Evolutionary conservation across 306 rosid species (phyloP).

Genomic region (Quercus mongolica): DNA sequence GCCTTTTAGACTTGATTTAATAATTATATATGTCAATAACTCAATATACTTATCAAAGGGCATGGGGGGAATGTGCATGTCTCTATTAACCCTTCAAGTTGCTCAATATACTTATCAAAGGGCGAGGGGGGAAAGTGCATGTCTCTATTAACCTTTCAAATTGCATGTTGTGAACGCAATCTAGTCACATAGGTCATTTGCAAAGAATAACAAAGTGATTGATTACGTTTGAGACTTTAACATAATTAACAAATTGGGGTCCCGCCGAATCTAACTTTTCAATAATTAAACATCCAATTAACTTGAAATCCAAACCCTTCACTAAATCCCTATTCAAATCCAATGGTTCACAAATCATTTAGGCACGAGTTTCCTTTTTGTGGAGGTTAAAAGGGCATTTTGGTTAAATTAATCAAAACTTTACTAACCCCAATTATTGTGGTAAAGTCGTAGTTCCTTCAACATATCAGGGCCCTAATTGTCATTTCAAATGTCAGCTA

Average conservation of each 20-base stretch:
- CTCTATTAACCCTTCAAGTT: background rate
- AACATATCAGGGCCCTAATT: background rate
- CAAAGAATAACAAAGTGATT: background rate
- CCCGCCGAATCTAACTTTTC: background rate
- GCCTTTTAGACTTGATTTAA: no score
- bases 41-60: no score
- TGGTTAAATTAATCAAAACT: constrained; percentile 13
- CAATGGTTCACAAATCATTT: background rate
- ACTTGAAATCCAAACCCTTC: background rate
- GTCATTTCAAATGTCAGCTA: background rate
- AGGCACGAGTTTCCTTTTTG: background rate
- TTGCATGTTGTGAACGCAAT: background rate
- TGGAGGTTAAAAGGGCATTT: constrained; percentile 27
- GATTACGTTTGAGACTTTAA: background rate
- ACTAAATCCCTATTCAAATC: background rate
- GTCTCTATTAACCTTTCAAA: background rate
- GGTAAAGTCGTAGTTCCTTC: background rate
- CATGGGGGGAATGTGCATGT: no score
- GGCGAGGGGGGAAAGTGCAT: no score
- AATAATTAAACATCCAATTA: background rate
- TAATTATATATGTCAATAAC: no score
- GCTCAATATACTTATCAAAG: no score
- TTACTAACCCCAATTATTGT: background rate
- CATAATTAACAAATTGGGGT: background rate
- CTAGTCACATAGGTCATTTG: background rate